Percentiles rank a stretch among this genome's conserved stretches.
Conservation (phyloP, 768 basidiomycete genomes). For the Tephrocybe sp. region DNA sequence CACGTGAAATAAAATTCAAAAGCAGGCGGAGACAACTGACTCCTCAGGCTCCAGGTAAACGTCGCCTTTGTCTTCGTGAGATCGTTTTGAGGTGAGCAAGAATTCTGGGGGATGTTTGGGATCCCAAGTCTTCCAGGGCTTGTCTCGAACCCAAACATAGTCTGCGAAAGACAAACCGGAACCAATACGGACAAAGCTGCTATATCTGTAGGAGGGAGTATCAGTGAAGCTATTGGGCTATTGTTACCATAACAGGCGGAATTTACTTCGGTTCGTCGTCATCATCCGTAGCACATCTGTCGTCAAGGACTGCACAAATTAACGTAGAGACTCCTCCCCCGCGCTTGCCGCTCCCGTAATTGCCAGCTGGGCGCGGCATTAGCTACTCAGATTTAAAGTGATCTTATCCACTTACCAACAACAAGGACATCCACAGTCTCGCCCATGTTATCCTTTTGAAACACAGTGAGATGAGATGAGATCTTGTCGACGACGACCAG, state of each 20-base stretch:
- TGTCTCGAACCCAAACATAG: conserved; percentile 80
- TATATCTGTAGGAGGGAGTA: conserved; percentile 72
- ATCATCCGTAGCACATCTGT: conserved; percentile 52
- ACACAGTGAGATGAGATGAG: not conserved
- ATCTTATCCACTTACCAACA: conserved; percentile 54
- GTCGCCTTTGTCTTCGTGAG: conserved; percentile 84
- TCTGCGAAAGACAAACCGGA: conserved; percentile 85
- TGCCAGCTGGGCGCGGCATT: conserved; percentile 55
- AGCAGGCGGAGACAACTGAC: conserved; percentile 41
- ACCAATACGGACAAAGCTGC: conserved; percentile 87
- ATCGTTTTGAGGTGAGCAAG: conserved; percentile 56
- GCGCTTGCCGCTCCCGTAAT: conserved; percentile 85
- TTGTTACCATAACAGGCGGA: conserved; percentile 11
- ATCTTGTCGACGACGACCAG: not conserved
- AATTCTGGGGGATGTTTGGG: conserved; percentile 73
- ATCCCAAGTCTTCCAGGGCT: conserved; percentile 84
- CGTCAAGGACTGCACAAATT: conserved; percentile 87
- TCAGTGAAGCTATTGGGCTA: too few relatives aligned
- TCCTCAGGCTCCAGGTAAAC: conserved; percentile 88
- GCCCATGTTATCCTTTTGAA: conserved; percentile 79
- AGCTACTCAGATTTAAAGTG: not conserved
- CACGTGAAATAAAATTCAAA: conserved; percentile 1
- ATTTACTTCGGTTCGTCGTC: conserved; percentile 65
- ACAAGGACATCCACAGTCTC: conserved; percentile 93
- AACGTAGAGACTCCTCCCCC: conserved; percentile 89